Conservation (phyloP, 768 basidiomycete genomes). For the Ramaria sp. region DNA sequence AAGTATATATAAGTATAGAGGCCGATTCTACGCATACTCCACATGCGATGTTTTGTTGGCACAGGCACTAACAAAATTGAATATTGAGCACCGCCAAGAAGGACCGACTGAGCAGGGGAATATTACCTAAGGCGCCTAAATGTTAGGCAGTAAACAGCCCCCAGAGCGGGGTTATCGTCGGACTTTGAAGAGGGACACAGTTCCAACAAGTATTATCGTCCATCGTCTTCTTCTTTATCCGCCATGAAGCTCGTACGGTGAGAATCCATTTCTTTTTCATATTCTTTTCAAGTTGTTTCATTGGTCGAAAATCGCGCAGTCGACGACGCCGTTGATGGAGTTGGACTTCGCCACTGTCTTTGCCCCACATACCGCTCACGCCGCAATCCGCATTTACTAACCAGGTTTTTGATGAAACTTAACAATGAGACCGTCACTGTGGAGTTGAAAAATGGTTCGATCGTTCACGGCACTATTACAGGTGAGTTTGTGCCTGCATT, state of each 20-base stretch:
- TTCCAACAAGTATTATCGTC: background rate
- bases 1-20: too few species aligned
- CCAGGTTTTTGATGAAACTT: constrained; percentile 97
- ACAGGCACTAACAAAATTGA: too few species aligned
- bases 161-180: constrained; percentile 1
- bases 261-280: constrained; percentile 13
- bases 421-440: constrained; percentile 99
- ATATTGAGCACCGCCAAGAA: too few species aligned
- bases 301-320: constrained; percentile 7
- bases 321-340: constrained; percentile 9
- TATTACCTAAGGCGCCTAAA: too few species aligned
- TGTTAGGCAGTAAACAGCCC: too few species aligned
- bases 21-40: too few species aligned
- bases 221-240: constrained; percentile 14
- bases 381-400: constrained; percentile 11
- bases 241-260: constrained; percentile 82
- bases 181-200: background rate
- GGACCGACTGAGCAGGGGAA: too few species aligned
- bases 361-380: constrained; percentile 2
- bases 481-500: constrained; percentile 39
- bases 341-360: background rate
- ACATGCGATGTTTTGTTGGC: too few species aligned
- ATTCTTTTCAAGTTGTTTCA: constrained; percentile 3
- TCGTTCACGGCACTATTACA: constrained; percentile 94
- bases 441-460: constrained; percentile 94